Evolutionary conservation across 2,329 filamentous ascomycete genomes (phyloP), one percentile per base, ranked within the genome.

Genomic region (Pyrenophora seminiperda): DNA sequence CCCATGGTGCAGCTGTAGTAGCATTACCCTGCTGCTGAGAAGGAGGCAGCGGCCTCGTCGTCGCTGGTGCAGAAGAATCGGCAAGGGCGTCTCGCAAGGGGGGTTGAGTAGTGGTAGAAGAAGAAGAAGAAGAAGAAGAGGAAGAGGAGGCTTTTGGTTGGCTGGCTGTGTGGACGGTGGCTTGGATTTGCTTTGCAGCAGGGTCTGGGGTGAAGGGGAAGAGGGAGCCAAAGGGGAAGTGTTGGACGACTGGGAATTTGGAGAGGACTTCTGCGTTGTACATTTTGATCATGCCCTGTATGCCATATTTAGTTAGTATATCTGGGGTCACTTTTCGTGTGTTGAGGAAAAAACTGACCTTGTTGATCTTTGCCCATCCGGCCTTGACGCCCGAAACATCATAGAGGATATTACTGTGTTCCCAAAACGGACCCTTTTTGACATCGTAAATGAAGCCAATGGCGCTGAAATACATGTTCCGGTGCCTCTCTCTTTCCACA

Each of bases 221-320:
- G 9, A 81, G 63, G n/a, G 76, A 77, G 14, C 78, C 78, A 48
- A 81, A 79, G 3, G 75, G 76, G 50, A 81, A 97, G 74, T 99
- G 94, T 74, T 99, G 94, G n/a, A 99, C 91, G 2, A 99, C 94
- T 2, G 94, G 94, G 68, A 97, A 97, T 73, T 99, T 99, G 31
- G 89, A 90, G 11, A 99, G 79, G 3, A 99, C 94, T 76, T 99
- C 94, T 14, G 90, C 94, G 61, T 95, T 91, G 77, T 93, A 99
- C 94, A 99, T 99, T 75, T 97, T 99, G 66, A 99, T 85, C 94
- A 99, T 97, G 42, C 94, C 94, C 86, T 88, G 32, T 33, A 3
- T 9, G 4, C 4, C 6, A 5, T 5, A 38, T 34, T 61, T 41
- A 60, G 56, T 37, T 9, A 20, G 13, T 20, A 31, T 22, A 41